Percentiles rank a stretch among this genome's conserved stretches.
These are phyloP conservation scores for Rhinocladiella similis DNA, from an alignment of 2,329 filamentous ascomycete genomes.

Conservation along the genomic window DNA sequence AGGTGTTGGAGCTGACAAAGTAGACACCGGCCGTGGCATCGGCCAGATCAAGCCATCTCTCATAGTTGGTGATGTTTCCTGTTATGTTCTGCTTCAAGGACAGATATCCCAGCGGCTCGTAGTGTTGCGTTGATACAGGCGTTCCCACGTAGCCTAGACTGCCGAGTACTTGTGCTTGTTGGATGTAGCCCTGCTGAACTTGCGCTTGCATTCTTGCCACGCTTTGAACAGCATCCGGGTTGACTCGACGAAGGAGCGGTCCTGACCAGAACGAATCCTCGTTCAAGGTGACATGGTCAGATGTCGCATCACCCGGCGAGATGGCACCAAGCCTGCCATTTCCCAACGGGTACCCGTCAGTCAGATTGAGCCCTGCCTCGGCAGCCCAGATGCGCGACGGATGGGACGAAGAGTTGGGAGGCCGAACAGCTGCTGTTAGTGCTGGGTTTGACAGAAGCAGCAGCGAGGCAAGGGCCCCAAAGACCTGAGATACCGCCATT, in stretches of 20 bases:
- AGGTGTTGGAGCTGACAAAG: conserved; percentile 38
- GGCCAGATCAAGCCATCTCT: conserved; percentile 42
- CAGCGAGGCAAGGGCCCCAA: not conserved
- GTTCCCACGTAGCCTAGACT: not conserved
- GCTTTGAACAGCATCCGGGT: too few relatives aligned
- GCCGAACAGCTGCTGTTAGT: not conserved
- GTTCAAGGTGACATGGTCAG: not conserved
- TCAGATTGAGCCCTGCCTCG: not conserved
- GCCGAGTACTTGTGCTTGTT: not conserved
- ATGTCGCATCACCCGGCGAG: not conserved
- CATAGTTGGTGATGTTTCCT: conserved; percentile 35
- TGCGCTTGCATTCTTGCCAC: too few relatives aligned
- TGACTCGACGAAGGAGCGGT: not conserved
- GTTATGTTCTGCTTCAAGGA: conserved; percentile 44
- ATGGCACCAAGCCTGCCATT: conserved; percentile 1
- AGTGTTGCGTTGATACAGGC: conserved; percentile 38
- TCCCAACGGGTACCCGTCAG: not conserved
- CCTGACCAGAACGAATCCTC: conserved; percentile 1
- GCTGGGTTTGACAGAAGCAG: not conserved
- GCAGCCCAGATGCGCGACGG: not conserved
- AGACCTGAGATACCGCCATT: not conserved
- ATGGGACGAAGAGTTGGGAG: not conserved
- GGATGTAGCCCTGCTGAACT: too few relatives aligned
- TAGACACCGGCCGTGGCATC: conserved; percentile 39
- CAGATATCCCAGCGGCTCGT: conserved; percentile 46